phyloP scores from a whole-genome alignment of 371 early-diverging fungal genomes.

The Funneliformis caledonium region DNA sequence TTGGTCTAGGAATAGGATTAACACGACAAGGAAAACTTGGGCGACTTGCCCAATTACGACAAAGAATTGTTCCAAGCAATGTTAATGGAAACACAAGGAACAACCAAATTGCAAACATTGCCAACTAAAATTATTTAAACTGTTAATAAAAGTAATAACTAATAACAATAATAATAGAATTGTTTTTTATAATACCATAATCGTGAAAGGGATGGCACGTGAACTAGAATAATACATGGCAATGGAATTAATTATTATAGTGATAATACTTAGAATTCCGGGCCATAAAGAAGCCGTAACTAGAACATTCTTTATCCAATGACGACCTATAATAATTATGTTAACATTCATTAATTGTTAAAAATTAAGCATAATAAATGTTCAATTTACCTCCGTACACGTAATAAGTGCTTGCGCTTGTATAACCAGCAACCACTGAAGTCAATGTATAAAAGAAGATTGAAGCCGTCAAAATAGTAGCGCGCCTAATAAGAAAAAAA shows the following conservation, averaged over 20 bases:
- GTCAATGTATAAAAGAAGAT: constrained; percentile 83
- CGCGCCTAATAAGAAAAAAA: constrained; percentile 2
- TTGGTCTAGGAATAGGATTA: constrained; percentile 80
- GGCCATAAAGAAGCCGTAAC: constrained; percentile 79
- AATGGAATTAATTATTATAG: constrained; percentile 70
- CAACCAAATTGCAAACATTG: constrained; percentile 73
- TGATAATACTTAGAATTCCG: constrained; percentile 59
- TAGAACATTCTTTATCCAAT: constrained; percentile 74
- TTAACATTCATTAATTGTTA: not conserved
- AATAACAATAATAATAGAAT: not conserved
- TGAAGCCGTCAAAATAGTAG: constrained; percentile 65
- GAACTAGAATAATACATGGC: constrained; percentile 79
- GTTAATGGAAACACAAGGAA: constrained; percentile 81
- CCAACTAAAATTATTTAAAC: constrained; percentile 51
- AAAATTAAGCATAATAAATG: not conserved
- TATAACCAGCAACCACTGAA: constrained; percentile 73
- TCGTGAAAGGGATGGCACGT: constrained; percentile 78
- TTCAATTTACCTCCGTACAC: constrained; percentile 62
- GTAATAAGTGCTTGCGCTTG: constrained; percentile 71
- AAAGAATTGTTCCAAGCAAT: constrained; percentile 76
- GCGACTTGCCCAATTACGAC: constrained; percentile 69
- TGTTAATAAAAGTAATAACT: not conserved
- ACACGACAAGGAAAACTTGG: constrained; percentile 81
- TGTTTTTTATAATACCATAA: constrained; percentile 57
- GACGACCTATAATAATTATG: constrained; percentile 52